phyloP scores from a whole-genome alignment of 306 rosid genomes.

The Chamaecrista fasciculata region DNA sequence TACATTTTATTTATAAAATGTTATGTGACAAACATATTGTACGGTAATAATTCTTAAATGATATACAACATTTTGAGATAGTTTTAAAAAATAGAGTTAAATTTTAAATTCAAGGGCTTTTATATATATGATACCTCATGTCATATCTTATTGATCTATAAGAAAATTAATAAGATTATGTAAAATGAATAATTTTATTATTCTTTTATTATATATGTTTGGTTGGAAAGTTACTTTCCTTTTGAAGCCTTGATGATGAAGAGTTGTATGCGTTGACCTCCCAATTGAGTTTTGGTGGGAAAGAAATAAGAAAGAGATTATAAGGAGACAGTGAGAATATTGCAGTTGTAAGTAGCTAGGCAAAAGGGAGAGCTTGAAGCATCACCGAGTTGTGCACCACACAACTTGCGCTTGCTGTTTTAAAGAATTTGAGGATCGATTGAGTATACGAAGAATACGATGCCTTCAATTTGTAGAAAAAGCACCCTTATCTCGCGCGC shows the following conservation, averaged over 20 bases:
- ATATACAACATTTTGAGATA: too few species aligned
- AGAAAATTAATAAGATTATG: too few species aligned
- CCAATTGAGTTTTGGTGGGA: slow-evolving; percentile 8
- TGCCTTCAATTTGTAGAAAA: slow-evolving; percentile 35
- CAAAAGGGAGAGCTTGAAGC: slow-evolving; percentile 20
- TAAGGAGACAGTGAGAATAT: slow-evolving; percentile 8
- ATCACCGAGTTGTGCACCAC: slow-evolving; percentile 33
- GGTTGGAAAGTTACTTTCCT: background rate
- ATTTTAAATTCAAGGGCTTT: too few species aligned
- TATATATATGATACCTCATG: too few species aligned
- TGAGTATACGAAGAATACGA: slow-evolving; percentile 23
- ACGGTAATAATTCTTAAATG: too few species aligned
- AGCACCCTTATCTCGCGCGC: background rate
- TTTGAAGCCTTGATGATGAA: background rate
- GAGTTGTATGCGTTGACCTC: background rate
- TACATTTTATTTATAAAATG: too few species aligned
- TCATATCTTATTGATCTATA: too few species aligned
- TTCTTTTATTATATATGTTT: too few species aligned
- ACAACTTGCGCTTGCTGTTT: slow-evolving; percentile 23
- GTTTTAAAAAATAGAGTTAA: too few species aligned
- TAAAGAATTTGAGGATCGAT: slow-evolving; percentile 22
- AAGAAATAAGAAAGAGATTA: background rate
- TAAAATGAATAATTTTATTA: too few species aligned
- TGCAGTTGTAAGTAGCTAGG: slow-evolving; percentile 21
- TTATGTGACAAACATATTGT: too few species aligned